Evolutionary conservation across 1,284 basidiomycete species (phyloP), one percentile per base, ranked within the genome.

Genomic region (Microbotryum violaceum): DNA sequence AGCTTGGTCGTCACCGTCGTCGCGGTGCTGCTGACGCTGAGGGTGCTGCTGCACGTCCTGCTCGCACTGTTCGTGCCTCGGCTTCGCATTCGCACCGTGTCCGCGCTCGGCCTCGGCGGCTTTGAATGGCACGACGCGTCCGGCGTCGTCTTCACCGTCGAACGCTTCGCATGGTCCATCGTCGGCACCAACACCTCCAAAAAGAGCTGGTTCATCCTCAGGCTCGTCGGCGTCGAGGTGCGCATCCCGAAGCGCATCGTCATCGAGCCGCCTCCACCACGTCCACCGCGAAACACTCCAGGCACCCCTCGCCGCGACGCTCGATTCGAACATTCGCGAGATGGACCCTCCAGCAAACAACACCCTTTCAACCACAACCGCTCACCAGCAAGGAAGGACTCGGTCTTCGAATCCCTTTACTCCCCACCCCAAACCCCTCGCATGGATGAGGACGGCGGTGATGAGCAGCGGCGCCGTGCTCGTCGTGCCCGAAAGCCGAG

Each of bases 221-320:
- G 59, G 8, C 10, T 45, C 4, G 51, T 61, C 25, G 59, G 55
- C 6, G 57, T 65, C 14, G 23, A 10, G 18, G 29, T 68, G 21
- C 7, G 5, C 2, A 29, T 65, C 0, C 54, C 61, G 4, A 44
- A 54, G n/a, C 16, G 29, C 18, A 25, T 23, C 7, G 18, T 61
- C 27, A 27, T 21, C 56, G 23, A 53, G 37, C 37, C 37, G 37
- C 37, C 37, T 42, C 37, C 37, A 18, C 37, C 37, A 42, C 37
- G 48, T 18, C 21, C 48, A 23, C 48, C 20, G 48, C 21, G 48
- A n/a, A 49, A 49, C 48, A 49, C 48, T 4, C 6, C 48, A 12
- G 14, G 48, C 48, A 23, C 48, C 9, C 9, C 18, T 21, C 48
- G 48, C 48, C 12, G 12, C 48, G 6, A 27, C 10, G 14, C 10